Evolutionary conservation across 108 stramenopile species (phyloP), one percentile per base, ranked within the genome.

Genomic region (Schizochytrium sp.): DNA sequence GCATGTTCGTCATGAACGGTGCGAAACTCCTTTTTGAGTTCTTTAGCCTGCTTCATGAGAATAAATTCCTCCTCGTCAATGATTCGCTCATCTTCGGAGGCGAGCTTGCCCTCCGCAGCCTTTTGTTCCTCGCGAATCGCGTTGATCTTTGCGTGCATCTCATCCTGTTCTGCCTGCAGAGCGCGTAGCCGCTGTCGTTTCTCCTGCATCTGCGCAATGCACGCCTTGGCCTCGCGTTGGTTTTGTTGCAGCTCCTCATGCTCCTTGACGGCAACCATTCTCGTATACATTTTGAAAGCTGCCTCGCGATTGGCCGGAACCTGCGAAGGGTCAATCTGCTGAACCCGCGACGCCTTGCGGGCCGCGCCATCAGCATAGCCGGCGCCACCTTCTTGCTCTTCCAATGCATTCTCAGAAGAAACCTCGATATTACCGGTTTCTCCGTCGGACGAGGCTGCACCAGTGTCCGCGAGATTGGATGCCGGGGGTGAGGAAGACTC

Each of bases 61-160:
- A 57, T 53, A 58, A 91, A 90, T 87, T 92, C 92, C 87, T 92
- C 92, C 57, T 90, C 90, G 55, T 92, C 92, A 23, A 92, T 87
- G 43, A 92, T 60, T 58, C 89, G 88, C 44, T 89, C 89, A 51
- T 71, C 90, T 45, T 44, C 90, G 28, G 72, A 23, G 5, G 48
- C 87, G 21, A n/a, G 55, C 44, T 88, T 59, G 6, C 88, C 88
- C 60, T 57, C 58, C 34, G 58, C 8, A 45, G 44, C n/a, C 57
- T 43, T 43, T 48, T 88, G 89, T 53, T 45, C 89, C 53, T 57
- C 44, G 55, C 87, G 88, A 87, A 69, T 90, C 51, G 8, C 41
- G 44, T 4, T 5, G 43, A 92, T 87, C 21, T n/a, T 5, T 19
- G 19, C 57, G 19, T 14, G 25, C 41, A 41, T 48, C 5, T 53